Conservation (phyloP, 129 eudicot species). For the Daucus carota region DNA sequence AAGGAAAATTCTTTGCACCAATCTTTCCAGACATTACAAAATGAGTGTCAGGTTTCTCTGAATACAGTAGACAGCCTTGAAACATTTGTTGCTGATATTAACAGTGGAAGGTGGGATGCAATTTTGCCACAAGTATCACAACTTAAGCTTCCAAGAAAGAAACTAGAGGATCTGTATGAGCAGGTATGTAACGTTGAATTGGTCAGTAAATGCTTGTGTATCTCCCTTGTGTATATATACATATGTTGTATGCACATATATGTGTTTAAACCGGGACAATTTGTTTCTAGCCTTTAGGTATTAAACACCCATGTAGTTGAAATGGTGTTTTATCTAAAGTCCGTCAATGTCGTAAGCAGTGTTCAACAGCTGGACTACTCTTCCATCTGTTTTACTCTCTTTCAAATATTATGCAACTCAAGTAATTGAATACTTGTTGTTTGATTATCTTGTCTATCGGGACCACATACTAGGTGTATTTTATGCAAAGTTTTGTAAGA, state of each 20-base stretch:
- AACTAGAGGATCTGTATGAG: constrained; percentile 85
- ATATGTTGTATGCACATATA: not conserved
- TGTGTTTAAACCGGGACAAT: not conserved
- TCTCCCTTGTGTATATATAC: not conserved
- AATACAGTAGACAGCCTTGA: constrained; percentile 98
- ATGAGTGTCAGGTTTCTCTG: constrained; percentile 91
- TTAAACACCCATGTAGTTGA: not conserved
- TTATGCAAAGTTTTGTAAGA: not conserved
- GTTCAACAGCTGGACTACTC: not conserved
- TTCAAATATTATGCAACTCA: not conserved
- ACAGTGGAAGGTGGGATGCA: constrained; percentile 97
- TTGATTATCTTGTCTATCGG: not conserved
- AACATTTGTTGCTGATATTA: constrained; percentile 92
- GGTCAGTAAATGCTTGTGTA: not conserved
- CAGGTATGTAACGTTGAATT: constrained; percentile 45
- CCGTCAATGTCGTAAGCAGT: not conserved
- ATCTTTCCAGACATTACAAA: constrained; percentile 88
- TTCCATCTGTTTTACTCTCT: not conserved
- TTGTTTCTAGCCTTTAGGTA: not conserved
- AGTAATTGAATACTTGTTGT: not conserved
- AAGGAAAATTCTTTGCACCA: constrained; percentile 95
- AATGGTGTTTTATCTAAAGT: not conserved
- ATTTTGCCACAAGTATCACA: constrained; percentile 94
- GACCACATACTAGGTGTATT: not conserved
- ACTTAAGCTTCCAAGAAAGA: constrained; percentile 92